Evolutionary conservation across 2,329 filamentous ascomycete genomes (phyloP), one percentile per base, ranked within the genome.

Genomic region (Cordyceps fumosorosea): DNA sequence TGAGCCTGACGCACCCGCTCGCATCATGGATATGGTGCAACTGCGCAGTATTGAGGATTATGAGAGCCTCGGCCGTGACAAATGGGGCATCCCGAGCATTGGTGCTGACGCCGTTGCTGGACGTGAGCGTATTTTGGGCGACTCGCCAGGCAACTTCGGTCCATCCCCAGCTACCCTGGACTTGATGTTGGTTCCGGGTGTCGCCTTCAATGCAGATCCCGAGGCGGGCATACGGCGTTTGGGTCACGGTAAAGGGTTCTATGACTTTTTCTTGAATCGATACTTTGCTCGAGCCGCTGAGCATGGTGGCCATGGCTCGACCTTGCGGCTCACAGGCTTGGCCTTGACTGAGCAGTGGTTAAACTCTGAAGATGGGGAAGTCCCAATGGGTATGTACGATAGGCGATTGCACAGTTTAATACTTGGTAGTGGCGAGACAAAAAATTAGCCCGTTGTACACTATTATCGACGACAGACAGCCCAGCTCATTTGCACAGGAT

Each of bases 171-270:
- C 76, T 5, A 82, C 83, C 10, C 79, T 99, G 48, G 93, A 99
- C 73, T 75, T 99, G 66, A 89, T 99, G 66, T 81, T 99, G 32
- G 85, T 98, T 80, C 95, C 95, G 1, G 95, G 93, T 14, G 90
- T 99, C 69, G 93, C 91, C 3, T 99, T 99, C 75, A 93, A 97
- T 73, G 67, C 80, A 56, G 81, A 85, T 64, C 70, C 75, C 12
- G 75, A 75, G 26, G 80, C 80, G 3, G 78, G 77, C 14, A 83
- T 95, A 64, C 84, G 88, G 67, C 84, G 95, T 68, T 82, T 98
- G 22, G 95, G 95, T 47, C 95, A 99, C 75, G 95, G 95, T 62
- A 96, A 91, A 75, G 95, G 95, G 37, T 99, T 96, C 77, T 99
- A 99, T 80, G 95, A 99, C 78, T 89, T 87, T 74, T 99, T 96